Evolutionary conservation across 2,329 filamentous ascomycete genomes (phyloP), one percentile per base, ranked within the genome.

Genomic region (Colletotrichum coccodes): DNA sequence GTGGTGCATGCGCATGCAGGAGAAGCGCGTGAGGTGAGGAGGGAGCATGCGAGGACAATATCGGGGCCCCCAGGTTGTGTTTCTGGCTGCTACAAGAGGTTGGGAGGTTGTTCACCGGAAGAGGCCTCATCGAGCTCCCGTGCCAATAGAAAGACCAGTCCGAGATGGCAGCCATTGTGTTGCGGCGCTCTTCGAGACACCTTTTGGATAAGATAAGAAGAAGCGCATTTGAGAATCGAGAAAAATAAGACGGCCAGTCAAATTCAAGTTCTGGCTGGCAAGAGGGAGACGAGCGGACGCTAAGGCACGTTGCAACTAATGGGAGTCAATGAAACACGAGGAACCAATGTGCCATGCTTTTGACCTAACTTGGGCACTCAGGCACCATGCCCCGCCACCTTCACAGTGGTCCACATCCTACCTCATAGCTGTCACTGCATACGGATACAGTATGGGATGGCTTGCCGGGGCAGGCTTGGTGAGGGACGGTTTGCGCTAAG

Each of bases 71-170:
- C 54, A 46, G 40, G 32, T 50, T 8, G 50, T 66, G 64, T 67
- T 66, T 61, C 42, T 66, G 49, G 26, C 14, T 66, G 58, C 58
- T 56, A 34, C 49, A 61, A 67, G 64, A 57, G 58, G 58, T 26
- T 60, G 44, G 57, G 57, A 59, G 56, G 30, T 42, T 56, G 64
- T 58, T 49, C 58, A 49, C 49, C 21, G 58, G 49, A 34, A 50
- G 28, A 67, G 34, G 28, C 64, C 26, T 44, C 16, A 50, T 67
- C 18, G 36, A 40, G 11, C 58, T 62, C 56, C 58, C 42, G 57
- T 60, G 36, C 63, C 63, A 54, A 66, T 66, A 44, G 57, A 54
- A 61, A 60, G 8, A 28, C 21, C 54, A 28, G 62, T 28, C 34
- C 36, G 26, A 46, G 46, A 40, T n/a, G 52, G 52, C 11, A 23